Evolutionary conservation across 306 rosid species (phyloP), one percentile per base, ranked within the genome.

Genomic region (Cicer judaicum): DNA sequence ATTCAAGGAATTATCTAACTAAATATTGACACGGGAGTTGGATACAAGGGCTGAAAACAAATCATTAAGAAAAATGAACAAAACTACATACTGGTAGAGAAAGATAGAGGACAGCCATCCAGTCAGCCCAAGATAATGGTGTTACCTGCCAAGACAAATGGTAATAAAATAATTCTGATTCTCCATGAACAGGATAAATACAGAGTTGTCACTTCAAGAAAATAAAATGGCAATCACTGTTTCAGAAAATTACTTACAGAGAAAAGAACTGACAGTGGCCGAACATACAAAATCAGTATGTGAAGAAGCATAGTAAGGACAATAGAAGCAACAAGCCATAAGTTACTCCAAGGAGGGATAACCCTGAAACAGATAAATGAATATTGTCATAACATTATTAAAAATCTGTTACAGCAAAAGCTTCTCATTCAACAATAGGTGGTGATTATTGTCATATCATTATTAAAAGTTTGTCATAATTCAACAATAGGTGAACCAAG

Each of bases 311-410:
- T 85, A 8, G 98, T 94, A 50, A 94, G 56, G 72, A 94, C 79
- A 82, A 94, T 94, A 46, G 98, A 93, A 80, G 72, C 98, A 75
- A 91, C 91, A 63, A 93, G 98, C 98, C 98, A 93, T 79, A 89
- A 46, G 74, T 93, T 93, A 86, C 98, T 93, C 97, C 98, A 90
- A 38, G 98, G 98, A 80, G 96, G 97, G 80, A 93, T 88, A 65
- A 91, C 96, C 83, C 97, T 93, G 85, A 68, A 83, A 76, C 50
- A 53, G 75, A 76, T 65, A 70, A 54, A 47, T 34, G 12, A 53
- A 67, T 71, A 54, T 19, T 53, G 68, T 78, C 67, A 75, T 44
- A 71, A 48, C 29, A 68, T 39, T 6, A 68, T 29, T 29, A 29
- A 29, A 29, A 29, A 29, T 29, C 34, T 29, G 34, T 29, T 29